Percentiles rank a stretch among this genome's conserved stretches.
Evolutionary conservation across 2,329 filamentous ascomycete species (phyloP).

Genomic region (Colletotrichum melonis): DNA sequence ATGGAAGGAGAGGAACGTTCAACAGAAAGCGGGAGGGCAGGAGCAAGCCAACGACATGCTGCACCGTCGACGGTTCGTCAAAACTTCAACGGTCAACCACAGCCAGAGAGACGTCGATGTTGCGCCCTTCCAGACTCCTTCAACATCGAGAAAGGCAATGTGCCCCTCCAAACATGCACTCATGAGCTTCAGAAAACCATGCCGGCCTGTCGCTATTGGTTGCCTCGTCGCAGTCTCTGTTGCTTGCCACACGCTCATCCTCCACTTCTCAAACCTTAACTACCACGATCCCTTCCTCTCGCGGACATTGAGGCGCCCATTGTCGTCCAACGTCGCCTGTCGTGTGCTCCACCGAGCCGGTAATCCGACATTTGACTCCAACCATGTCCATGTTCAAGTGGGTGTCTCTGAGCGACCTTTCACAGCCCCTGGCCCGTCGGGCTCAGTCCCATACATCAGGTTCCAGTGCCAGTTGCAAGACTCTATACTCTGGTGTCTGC

Average conservation of each 20-base stretch:
- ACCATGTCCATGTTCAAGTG: constrained; percentile 19
- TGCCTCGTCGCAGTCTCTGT: background rate
- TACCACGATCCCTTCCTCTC: constrained; percentile 21
- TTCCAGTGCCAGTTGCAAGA: background rate
- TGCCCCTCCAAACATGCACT: background rate
- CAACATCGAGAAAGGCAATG: background rate
- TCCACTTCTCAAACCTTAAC: background rate
- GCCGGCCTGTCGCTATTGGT: background rate
- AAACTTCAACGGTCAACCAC: background rate
- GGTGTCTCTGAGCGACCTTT: background rate
- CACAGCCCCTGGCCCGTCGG: constrained; percentile 4
- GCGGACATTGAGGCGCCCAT: constrained; percentile 1
- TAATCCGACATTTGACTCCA: constrained; percentile 22
- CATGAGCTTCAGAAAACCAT: background rate
- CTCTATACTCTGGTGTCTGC: background rate
- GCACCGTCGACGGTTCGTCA: background rate
- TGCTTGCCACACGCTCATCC: background rate
- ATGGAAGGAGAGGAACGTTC: too few relatives aligned
- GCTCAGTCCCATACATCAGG: background rate
- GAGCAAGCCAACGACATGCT: background rate
- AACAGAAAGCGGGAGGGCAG: background rate
- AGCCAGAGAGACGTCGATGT: background rate
- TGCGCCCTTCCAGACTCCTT: background rate
- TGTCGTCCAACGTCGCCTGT: background rate
- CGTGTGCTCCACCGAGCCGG: constrained; percentile 12